Evolutionary conservation across 257 asterid species (phyloP).

Genomic region (Coffea canephora): DNA sequence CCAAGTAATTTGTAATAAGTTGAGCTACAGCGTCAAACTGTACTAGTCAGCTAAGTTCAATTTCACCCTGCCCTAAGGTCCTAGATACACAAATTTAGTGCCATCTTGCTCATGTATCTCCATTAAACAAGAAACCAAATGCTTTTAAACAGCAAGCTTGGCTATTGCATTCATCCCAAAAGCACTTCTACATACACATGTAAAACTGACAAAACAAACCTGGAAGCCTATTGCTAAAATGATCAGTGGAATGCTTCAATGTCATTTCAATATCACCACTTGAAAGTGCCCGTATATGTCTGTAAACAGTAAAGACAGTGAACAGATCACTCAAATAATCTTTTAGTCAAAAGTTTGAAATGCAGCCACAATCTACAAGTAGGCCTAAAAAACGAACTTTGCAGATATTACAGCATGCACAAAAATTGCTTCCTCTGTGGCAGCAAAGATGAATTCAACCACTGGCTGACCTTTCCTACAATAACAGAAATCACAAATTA

Average conservation of each 20-base stretch:
- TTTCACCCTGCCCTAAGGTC: slow-evolving; percentile 1
- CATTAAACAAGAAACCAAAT: background rate
- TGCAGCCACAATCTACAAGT: slow-evolving; percentile 12
- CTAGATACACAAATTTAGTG: background rate
- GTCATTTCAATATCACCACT: slow-evolving; percentile 70
- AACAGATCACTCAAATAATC: background rate
- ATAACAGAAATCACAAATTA: slow-evolving; percentile 29
- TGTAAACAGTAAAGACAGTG: slow-evolving; percentile 32
- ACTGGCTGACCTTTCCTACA: slow-evolving; percentile 97
- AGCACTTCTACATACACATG: slow-evolving; percentile 4
- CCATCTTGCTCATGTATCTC: background rate
- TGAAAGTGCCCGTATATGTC: slow-evolving; percentile 90
- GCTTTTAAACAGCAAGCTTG: background rate
- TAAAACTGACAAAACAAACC: slow-evolving; percentile 36
- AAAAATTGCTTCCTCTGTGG: slow-evolving; percentile 89
- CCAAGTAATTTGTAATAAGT: background rate
- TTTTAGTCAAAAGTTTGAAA: slow-evolving; percentile 14
- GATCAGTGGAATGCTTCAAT: slow-evolving; percentile 49
- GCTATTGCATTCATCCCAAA: background rate
- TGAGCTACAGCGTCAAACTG: background rate
- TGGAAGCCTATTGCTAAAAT: slow-evolving; percentile 54
- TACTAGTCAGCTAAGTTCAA: background rate
- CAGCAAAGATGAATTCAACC: slow-evolving; percentile 87
- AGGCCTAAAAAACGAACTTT: slow-evolving; percentile 46
- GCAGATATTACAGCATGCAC: slow-evolving; percentile 92